phyloP scores from a whole-genome alignment of 768 basidiomycete genomes.

The Serendipita vermifera region DNA sequence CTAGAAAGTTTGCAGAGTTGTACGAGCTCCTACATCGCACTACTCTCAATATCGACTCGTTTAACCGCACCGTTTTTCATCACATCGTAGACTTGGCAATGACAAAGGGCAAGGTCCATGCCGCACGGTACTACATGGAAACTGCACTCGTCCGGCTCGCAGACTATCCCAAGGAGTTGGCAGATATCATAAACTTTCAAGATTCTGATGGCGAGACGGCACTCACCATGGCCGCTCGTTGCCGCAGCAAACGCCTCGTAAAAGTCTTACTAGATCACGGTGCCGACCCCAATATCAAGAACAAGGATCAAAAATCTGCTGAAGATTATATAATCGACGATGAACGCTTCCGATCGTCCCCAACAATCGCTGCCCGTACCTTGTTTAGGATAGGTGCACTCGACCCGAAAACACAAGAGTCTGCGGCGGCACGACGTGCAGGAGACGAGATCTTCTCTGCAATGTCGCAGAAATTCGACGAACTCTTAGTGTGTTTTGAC shows the following conservation, averaged over 20 bases:
- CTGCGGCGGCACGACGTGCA: background rate
- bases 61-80: slow-evolving; percentile 90
- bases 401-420: slow-evolving; percentile 1
- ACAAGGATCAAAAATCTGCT: slow-evolving; percentile 89
- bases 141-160: slow-evolving; percentile 75
- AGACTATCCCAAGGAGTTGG: slow-evolving; percentile 90
- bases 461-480: background rate
- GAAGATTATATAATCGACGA: slow-evolving; percentile 99
- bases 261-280: slow-evolving; percentile 93
- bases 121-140: slow-evolving; percentile 98
- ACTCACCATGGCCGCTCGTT: slow-evolving; percentile 89
- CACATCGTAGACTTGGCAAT: slow-evolving; percentile 96
- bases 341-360: slow-evolving; percentile 89
- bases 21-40: slow-evolving; percentile 96
- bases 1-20: slow-evolving; percentile 94
- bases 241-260: slow-evolving; percentile 87
- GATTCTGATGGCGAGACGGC: slow-evolving; percentile 99
- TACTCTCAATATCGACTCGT: slow-evolving; percentile 96
- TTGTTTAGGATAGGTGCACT: slow-evolving; percentile 7
- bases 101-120: slow-evolving; percentile 95
- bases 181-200: slow-evolving; percentile 98
- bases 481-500: slow-evolving; percentile 5
- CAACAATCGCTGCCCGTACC: slow-evolving; percentile 57
- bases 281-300: slow-evolving; percentile 87
- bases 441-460: background rate